Base-by-base conservation (phyloP, 1,284 basidiomycete genomes). In the Agroathelia rolfsii region DNA sequence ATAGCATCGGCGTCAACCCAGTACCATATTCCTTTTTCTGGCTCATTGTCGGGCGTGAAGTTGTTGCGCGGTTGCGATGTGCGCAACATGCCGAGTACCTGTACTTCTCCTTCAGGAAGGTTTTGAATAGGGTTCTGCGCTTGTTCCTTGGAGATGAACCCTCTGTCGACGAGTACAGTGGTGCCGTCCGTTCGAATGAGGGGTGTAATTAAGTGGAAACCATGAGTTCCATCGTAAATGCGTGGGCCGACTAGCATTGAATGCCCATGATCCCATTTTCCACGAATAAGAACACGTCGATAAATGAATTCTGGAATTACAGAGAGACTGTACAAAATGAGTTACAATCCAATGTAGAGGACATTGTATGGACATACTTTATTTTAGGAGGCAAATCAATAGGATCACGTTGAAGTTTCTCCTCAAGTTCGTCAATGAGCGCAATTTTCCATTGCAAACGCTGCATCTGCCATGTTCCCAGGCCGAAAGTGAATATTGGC, bases 391-490 rank as follows among this genome's bases (percentile, higher is more conserved):
- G 94, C 15, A 99, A 62, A 15, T 64, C 52, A 38, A 98, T 71
- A 0, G 95, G 85, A 21, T 76, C 73, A 18, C 82, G 69, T 40
- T 81, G 70, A 17, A 97, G 62, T 59, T 97, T 96, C 55, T 87
- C 78, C 51, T 96, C 86, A 26, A 98, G 67, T 50, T 97, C 89
- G 43, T 96, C 88, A 43, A 98, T 96, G 39, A 98, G 67, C 32
- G 75, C 72, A 19, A 96, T 65, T 58, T 99, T 99, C 95, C 95
- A 99, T 52, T 88, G 76, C 26, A 98, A 68, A 24, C 95, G 72
- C 47, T 88, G 72, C 22, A 86, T 60, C 51, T 99, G 94, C 95
- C 94, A 98, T 21, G 81, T 78, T 13, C 94, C 94, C 38, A 98
- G 66, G n/a, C 69, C 82, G 44, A 93, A 89, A 0, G 90, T 90